Evolutionary conservation across 2,329 filamentous ascomycete genomes (phyloP).

Genomic region (Colletotrichum sp.): DNA sequence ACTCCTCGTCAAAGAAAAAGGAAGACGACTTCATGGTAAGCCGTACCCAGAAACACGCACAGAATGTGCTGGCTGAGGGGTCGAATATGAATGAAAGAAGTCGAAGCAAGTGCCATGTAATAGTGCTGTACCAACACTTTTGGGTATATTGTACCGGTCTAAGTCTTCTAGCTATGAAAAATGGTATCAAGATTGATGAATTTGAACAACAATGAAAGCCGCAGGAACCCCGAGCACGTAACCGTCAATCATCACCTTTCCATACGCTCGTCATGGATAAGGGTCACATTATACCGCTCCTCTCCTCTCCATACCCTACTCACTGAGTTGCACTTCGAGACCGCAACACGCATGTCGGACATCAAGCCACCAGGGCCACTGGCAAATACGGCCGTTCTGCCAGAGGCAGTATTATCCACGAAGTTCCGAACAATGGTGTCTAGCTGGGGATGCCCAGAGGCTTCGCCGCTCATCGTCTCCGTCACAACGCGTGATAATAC

Average conservation of each 20-base stretch:
- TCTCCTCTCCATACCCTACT: conserved; percentile 63
- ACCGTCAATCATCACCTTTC: conserved; percentile 43
- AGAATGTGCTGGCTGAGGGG: background rate
- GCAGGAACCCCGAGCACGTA: background rate
- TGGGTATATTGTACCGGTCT: background rate
- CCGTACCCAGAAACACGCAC: background rate
- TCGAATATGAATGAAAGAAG: background rate
- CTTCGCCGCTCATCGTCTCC: conserved; percentile 14
- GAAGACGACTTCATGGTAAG: background rate
- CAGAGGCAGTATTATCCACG: conserved; percentile 48
- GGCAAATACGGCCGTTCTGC: conserved; percentile 62
- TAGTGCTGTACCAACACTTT: background rate
- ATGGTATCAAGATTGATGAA: background rate
- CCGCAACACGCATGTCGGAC: conserved; percentile 56
- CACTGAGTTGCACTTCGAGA: conserved; percentile 59
- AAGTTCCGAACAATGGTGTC: conserved; percentile 53
- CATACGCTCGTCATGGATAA: conserved; percentile 66
- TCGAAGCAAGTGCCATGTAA: background rate
- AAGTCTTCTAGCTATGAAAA: background rate
- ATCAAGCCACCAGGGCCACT: conserved; percentile 68
- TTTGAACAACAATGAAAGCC: background rate
- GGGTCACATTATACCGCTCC: conserved; percentile 57
- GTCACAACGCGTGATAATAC: conserved; percentile 21
- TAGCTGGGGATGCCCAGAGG: conserved; percentile 49
- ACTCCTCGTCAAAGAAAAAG: background rate